Percentiles rank a stretch among this genome's conserved stretches.
These are phyloP conservation scores for Nakazawaea ernobii DNA, from an alignment of 805 yeast genomes.

Conservation along the genomic window DNA sequence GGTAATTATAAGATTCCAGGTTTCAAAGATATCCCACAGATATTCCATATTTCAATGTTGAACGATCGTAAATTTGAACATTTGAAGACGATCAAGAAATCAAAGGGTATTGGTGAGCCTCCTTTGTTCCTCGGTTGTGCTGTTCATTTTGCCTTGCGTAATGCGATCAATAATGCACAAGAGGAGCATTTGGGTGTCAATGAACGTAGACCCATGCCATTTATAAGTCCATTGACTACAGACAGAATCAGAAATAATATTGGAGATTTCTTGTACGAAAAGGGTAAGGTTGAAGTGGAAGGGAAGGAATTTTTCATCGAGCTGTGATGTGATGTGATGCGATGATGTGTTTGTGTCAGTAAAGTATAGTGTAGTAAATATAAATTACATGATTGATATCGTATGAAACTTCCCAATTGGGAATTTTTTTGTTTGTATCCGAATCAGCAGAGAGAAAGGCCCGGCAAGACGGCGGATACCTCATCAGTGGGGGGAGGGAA, in stretches of 20 bases:
- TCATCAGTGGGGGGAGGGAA: background rate
- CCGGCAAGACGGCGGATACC: no score
- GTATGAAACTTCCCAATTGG: no score
- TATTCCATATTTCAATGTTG: conserved; percentile 34
- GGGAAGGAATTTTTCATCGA: conserved; percentile 30
- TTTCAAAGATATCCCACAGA: conserved; percentile 41
- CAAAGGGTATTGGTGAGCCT: conserved; percentile 47
- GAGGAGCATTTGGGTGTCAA: conserved; percentile 23
- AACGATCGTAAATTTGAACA: conserved; percentile 35
- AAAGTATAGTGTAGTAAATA: no score
- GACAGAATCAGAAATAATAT: conserved; percentile 35
- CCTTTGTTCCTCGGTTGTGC: conserved; percentile 40
- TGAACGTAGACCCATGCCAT: conserved; percentile 16
- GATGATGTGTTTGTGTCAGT: no score
- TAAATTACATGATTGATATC: no score
- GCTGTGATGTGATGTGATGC: no score
- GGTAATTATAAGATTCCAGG: conserved; percentile 47
- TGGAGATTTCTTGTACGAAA: conserved; percentile 29
- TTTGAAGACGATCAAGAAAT: conserved; percentile 35
- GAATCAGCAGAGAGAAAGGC: no score
- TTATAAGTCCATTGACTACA: conserved; percentile 36
- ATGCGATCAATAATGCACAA: conserved; percentile 34
- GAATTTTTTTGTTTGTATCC: no score
- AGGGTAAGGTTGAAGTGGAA: conserved; percentile 24
- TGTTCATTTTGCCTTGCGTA: conserved; percentile 37